Base-by-base conservation (phyloP, 106 monocot genomes). In the Ottelia alismoides region DNA sequence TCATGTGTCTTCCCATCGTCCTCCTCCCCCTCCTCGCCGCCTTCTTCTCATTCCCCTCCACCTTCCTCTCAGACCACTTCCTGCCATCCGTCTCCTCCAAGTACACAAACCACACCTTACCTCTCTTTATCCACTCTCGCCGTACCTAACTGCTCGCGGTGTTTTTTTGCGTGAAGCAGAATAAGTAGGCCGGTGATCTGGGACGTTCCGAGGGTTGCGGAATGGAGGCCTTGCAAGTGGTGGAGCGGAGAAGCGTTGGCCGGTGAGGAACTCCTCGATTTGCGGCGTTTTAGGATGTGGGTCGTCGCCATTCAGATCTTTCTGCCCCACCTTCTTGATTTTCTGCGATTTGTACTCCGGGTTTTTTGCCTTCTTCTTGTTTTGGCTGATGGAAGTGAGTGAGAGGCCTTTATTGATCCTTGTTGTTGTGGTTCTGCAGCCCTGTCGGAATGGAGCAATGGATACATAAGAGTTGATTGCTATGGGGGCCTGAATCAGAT, bases 401-500 rank as follows among this genome's bases (percentile, higher is more conserved):
- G n/a, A n/a, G n/a, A n/a, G n/a, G n/a, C n/a, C n/a, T n/a, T n/a
- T n/a, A n/a, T n/a, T n/a, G n/a, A n/a, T n/a, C n/a, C n/a, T n/a
- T n/a, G n/a, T n/a, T n/a, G n/a, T n/a, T n/a, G n/a, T n/a, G n/a
- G n/a, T 83, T 53, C 50, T 66, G 73, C 76, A 88, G 94, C 67
- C 76, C 51, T 80, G 60, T 74, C 84, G 19, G 22, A 47, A 30
- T 64, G 46, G 63, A 85, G 59, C 70, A 88, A 76, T 44, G 94
- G 94, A 16, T 96, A 74, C 65, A 74, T 96, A 45, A 70, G 88
- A 51, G 79, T 88, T 24, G 94, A 96, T 49, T 96, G 94, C 68
- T 96, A 76, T 28, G 94, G 94, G 3, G 88, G 94, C 22, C 81
- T 96, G 57, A 96, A 96, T 59, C 94, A 96, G 72, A 81, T 88